phyloP scores from a whole-genome alignment of 495 filamentous ascomycete genomes.

The Talaromyces ruber region DNA sequence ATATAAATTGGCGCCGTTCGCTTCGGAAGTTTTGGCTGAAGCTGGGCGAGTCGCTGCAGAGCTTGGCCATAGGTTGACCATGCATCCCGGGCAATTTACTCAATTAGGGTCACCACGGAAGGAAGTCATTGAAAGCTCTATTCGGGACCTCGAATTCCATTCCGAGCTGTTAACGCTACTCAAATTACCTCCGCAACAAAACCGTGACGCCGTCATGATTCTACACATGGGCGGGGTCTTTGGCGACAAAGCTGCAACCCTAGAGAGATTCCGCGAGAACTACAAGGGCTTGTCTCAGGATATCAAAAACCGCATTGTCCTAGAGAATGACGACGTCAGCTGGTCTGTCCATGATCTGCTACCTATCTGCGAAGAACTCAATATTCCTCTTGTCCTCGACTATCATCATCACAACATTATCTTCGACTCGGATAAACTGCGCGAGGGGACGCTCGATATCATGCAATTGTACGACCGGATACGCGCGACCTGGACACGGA shows the following conservation, averaged over 20 bases:
- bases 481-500: conserved; percentile 73
- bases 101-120: conserved; percentile 74
- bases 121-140: conserved; percentile 63
- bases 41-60: conserved; percentile 71
- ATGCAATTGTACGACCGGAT: conserved; percentile 63
- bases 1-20: conserved; percentile 82
- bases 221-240: conserved; percentile 90
- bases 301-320: conserved; percentile 72
- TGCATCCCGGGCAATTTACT: conserved; percentile 90
- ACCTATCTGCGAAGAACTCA: conserved; percentile 84
- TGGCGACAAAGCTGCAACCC: conserved; percentile 75
- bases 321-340: conserved; percentile 90
- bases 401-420: conserved; percentile 96
- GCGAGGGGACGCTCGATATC: conserved; percentile 84
- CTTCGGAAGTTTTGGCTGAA: conserved; percentile 65
- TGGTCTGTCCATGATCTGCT: conserved; percentile 90
- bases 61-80: conserved; percentile 78
- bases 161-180: conserved; percentile 77
- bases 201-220: conserved; percentile 90
- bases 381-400: conserved; percentile 88
- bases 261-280: conserved; percentile 74
- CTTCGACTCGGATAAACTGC: conserved; percentile 60
- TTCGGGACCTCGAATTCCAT: conserved; percentile 85
- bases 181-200: conserved; percentile 65
- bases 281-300: conserved; percentile 56